phyloP scores from a whole-genome alignment of 2,329 filamentous ascomycete species.

The Aspergillus flavus region DNA sequence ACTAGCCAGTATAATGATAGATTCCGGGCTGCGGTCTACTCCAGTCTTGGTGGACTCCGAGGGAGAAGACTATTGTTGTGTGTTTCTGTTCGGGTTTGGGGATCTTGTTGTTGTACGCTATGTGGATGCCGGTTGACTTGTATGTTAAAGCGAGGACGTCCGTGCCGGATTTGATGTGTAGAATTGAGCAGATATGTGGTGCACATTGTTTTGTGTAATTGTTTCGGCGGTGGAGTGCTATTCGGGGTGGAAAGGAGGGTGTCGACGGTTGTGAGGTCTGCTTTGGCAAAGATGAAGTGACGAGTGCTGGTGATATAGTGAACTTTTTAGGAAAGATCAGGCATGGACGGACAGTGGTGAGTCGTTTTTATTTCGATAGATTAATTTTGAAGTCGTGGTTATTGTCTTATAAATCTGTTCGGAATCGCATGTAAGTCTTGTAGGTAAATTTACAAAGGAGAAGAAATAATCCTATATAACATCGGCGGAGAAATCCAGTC shows the following conservation, averaged over 20 bases:
- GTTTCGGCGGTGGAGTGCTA: slow-evolving; percentile 35
- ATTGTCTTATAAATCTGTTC: background rate
- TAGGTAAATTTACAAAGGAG: slow-evolving; percentile 5
- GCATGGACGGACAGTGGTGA: background rate
- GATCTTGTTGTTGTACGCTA: slow-evolving; percentile 68
- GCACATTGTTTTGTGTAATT: slow-evolving; percentile 43
- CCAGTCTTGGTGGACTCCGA: slow-evolving; percentile 51
- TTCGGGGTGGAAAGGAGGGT: slow-evolving; percentile 20
- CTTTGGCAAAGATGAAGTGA: background rate
- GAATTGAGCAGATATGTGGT: slow-evolving; percentile 43
- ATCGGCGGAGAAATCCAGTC: slow-evolving; percentile 2
- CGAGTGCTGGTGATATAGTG: slow-evolving; percentile 1
- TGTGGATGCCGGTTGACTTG: slow-evolving; percentile 52
- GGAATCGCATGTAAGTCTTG: background rate
- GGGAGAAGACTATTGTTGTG: slow-evolving; percentile 48
- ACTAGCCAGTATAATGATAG: slow-evolving; percentile 49
- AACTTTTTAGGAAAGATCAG: background rate
- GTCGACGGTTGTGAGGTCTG: slow-evolving; percentile 14
- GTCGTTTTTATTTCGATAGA: background rate
- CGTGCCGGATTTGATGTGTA: slow-evolving; percentile 42
- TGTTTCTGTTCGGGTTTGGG: slow-evolving; percentile 54
- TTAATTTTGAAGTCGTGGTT: background rate
- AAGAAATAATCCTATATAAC: slow-evolving; percentile 10
- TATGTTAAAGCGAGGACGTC: slow-evolving; percentile 41
- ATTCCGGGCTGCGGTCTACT: slow-evolving; percentile 47